Evolutionary conservation across 1,139 yeast species (phyloP).

Genomic region (Magnusiomyces magnusii): DNA sequence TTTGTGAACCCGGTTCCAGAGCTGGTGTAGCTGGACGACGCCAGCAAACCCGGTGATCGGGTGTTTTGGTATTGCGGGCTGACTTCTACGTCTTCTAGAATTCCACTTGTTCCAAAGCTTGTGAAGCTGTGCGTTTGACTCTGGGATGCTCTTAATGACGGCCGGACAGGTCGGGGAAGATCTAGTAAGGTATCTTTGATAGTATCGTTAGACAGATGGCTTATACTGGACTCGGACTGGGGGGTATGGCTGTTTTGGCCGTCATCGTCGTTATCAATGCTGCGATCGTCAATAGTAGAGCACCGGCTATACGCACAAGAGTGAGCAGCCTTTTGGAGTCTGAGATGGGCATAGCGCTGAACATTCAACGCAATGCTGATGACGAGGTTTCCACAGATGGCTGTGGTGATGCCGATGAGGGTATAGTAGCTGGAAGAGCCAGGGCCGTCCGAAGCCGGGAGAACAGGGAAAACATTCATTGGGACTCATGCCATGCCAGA

Average conservation of each 20-base stretch:
- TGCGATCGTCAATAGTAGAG: neutral
- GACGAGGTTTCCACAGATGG: constrained; percentile 34
- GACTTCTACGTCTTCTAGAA: neutral
- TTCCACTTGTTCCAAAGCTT: neutral
- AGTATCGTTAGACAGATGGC: neutral
- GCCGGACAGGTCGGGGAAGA: neutral
- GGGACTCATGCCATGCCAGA: neutral
- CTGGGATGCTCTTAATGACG: neutral
- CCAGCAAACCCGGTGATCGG: neutral
- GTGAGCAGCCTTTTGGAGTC: constrained; percentile 8
- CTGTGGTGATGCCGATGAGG: constrained; percentile 31
- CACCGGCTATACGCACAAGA: constrained; percentile 4
- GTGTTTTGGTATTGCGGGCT: neutral
- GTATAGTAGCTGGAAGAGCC: constrained; percentile 17
- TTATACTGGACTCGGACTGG: neutral
- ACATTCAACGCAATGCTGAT: constrained; percentile 36
- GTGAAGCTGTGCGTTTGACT: neutral
- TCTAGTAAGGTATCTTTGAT: neutral
- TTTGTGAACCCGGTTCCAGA: neutral
- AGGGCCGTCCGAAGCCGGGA: neutral
- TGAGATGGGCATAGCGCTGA: constrained; percentile 36
- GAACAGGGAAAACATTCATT: neutral
- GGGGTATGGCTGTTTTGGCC: neutral
- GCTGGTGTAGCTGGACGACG: neutral
- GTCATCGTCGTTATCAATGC: neutral